Evolutionary conservation across 2,329 filamentous ascomycete genomes (phyloP).

Genomic region (Epichloe hybrida): DNA sequence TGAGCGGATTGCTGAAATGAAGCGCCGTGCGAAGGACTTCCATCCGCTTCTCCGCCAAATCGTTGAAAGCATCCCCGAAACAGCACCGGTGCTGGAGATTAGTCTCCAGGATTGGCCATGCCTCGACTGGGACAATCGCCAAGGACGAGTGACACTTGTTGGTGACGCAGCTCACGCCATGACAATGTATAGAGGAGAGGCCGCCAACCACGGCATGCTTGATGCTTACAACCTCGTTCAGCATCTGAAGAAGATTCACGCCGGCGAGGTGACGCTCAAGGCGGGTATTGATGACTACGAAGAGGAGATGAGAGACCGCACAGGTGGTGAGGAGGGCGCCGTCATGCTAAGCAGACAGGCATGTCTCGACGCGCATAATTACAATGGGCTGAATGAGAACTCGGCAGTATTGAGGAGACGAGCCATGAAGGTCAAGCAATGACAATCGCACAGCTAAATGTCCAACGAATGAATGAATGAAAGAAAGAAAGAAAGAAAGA

Average conservation of each 20-base stretch:
- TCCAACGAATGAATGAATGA: background rate
- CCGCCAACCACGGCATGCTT: constrained; percentile 26
- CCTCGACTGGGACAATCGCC: constrained; percentile 26
- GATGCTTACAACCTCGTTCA: constrained; percentile 20
- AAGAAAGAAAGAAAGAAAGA: too few relatives aligned
- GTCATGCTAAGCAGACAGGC: constrained; percentile 19
- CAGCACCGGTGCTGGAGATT: constrained; percentile 22
- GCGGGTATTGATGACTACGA: constrained; percentile 17
- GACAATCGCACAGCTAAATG: background rate
- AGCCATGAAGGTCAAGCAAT: constrained; percentile 6
- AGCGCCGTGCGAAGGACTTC: constrained; percentile 18
- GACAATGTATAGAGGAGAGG: constrained; percentile 37
- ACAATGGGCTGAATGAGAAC: constrained; percentile 17
- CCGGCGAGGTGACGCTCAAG: constrained; percentile 5
- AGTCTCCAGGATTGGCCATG: constrained; percentile 24
- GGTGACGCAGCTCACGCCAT: constrained; percentile 46
- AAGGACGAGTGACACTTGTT: constrained; percentile 31
- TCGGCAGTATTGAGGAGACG: constrained; percentile 17
- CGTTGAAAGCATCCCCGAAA: constrained; percentile 29
- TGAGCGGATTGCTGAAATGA: constrained; percentile 26
- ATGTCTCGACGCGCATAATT: constrained; percentile 20
- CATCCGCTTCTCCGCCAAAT: constrained; percentile 26
- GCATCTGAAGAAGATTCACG: constrained; percentile 10
- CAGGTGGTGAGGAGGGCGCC: constrained; percentile 11
- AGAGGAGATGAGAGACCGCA: constrained; percentile 16